Evolutionary conservation across 2,329 filamentous ascomycete genomes (phyloP).

Genomic region (Dactylellina cionopaga): DNA sequence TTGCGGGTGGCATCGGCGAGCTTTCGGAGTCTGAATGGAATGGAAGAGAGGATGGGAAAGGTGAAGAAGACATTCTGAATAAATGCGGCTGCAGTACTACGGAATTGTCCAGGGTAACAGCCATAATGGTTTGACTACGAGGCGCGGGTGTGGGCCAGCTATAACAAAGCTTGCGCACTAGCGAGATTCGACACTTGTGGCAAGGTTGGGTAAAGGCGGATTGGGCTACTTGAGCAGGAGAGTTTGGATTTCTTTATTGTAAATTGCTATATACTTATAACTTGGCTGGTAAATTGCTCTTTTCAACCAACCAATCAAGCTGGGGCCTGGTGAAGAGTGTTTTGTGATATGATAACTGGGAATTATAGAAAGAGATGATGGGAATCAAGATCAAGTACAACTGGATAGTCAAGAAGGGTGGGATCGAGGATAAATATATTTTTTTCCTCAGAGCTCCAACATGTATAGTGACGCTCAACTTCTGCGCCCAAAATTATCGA

Average conservation of each 20-base stretch:
- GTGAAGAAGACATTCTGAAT: slow-evolving; percentile 48
- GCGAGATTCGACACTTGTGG: slow-evolving; percentile 14
- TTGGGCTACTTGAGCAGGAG: no score
- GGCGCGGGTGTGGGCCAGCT: slow-evolving; percentile 22
- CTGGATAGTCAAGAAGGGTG: no score
- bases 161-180: no score
- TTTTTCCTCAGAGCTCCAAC: slow-evolving; percentile 28
- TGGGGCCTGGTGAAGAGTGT: no score
- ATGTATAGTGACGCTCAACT: not conserved
- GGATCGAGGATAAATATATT: not conserved
- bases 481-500: slow-evolving; percentile 29
- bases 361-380: no score
- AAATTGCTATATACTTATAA: no score
- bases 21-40: slow-evolving; percentile 34
- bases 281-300: no score
- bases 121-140: slow-evolving; percentile 37
- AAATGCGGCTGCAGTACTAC: slow-evolving; percentile 47
- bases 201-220: slow-evolving; percentile 1
- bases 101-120: slow-evolving; percentile 44
- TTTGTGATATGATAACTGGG: no score
- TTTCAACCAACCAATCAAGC: no score
- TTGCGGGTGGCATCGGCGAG: slow-evolving; percentile 46
- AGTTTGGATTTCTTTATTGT: no score
- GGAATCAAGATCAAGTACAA: no score
- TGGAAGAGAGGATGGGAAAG: slow-evolving; percentile 39